A percentile compares a stretch with the other conserved stretches of the same genome.
Conservation (phyloP, 352 stramenopile genomes). For the Pythium dissotocum region DNA sequence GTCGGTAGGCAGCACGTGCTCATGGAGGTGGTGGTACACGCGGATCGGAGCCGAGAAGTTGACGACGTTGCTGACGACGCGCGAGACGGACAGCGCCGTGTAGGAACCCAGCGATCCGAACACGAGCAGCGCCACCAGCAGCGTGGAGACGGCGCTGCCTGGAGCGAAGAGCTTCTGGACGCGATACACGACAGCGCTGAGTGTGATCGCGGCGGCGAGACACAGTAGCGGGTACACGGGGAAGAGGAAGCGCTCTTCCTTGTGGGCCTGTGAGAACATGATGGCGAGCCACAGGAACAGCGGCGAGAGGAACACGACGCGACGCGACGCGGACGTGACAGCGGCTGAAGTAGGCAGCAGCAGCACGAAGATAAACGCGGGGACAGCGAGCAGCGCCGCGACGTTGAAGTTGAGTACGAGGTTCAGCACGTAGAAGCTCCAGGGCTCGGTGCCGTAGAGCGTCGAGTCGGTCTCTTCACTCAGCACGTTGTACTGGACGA, state of each 20-base stretch:
- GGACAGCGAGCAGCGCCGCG: conserved; percentile 67
- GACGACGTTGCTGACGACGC: conserved; percentile 61
- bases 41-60: conserved; percentile 74
- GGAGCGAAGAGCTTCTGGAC: conserved; percentile 36
- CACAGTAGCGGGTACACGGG: conserved; percentile 93
- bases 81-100: conserved; percentile 52
- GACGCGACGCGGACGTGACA: conserved; percentile 4
- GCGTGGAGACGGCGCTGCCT: conserved; percentile 20
- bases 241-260: conserved; percentile 98
- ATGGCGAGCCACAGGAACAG: conserved; percentile 92
- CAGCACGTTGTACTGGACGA: conserved; percentile 96
- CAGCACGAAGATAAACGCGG: conserved; percentile 37
- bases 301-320: conserved; percentile 52
- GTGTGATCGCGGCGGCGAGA: conserved; percentile 70
- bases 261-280: conserved; percentile 95
- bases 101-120: conserved; percentile 49
- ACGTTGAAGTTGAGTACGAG: conserved; percentile 96
- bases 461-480: conserved; percentile 92
- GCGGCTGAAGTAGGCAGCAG: conserved; percentile 30
- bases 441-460: conserved; percentile 96
- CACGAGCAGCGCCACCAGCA: conserved; percentile 41
- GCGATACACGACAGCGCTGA: conserved; percentile 52
- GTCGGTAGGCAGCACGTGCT: conserved; percentile 53
- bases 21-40: conserved; percentile 69
- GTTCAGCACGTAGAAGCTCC: conserved; percentile 96